Evolutionary conservation across 192 early-diverging fungal species (phyloP), one percentile per base, ranked within the genome.

Genomic region (Coemansia interrupta): DNA sequence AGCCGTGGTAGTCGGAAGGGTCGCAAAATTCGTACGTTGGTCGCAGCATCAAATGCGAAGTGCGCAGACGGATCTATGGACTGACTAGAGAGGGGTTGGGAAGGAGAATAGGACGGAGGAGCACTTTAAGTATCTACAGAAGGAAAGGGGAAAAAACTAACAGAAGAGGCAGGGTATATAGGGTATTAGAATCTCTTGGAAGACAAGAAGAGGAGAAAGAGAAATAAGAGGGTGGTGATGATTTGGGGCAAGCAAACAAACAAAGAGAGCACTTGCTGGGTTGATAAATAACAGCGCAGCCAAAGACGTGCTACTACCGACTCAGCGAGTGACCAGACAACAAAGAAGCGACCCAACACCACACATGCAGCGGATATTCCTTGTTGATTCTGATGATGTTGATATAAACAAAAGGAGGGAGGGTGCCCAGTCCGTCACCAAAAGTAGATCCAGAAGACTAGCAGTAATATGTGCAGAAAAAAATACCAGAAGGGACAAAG

Each of bases 1-100:
- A 45, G 32, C 63, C 68, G 40, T 63, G 68, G 49, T 59, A 69
- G 56, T 77, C 73, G 45, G 73, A 61, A 22, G 73, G 58, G 46
- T 77, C 73, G 55, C 73, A 77, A 48, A 77, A 77, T 58, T 77
- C 68, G 73, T 77, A 77, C 50, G 63, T 63, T 67, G 63, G 64
- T 29, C 64, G 68, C 57, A 77, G 61, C 73, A 77, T 77, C 29
- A 47, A 54, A 23, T 23, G 22, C 11, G 22, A 23, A 47, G 20
- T 22, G 29, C 29, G 49, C 49, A 28, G 24, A 29, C 24, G 29
- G 24, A 17, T 32, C 28, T 51, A 32, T 49, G n/a, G 11, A 41
- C 11, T 15, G 40, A 41, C 2, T 15, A 8, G n/a, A n/a, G n/a
- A n/a, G n/a, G n/a, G n/a, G n/a, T n/a, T n/a, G 40, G 18, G 45